These are phyloP conservation scores for Quercus glauca DNA, from an alignment of 306 rosid species.

Conservation along the genomic window DNA sequence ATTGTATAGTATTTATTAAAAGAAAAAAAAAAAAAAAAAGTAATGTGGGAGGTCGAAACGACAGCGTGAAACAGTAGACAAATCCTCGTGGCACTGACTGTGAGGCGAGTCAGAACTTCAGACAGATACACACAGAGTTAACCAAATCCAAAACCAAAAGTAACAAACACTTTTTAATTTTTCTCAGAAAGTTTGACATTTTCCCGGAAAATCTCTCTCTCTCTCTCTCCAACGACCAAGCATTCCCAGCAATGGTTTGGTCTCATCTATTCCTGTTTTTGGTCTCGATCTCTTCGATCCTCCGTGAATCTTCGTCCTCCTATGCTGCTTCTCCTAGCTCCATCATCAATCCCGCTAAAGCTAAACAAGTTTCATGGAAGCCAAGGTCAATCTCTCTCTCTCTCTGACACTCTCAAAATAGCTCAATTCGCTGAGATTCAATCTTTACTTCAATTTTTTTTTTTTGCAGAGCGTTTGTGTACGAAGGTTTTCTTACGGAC, in stretches of 20 bases:
- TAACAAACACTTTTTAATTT: not conserved
- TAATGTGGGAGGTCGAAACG: too few relatives aligned
- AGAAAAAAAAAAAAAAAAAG: too few relatives aligned
- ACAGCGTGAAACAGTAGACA: not conserved
- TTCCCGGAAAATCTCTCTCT: constrained; percentile 14
- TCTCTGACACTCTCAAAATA: not conserved
- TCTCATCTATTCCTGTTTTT: constrained; percentile 26
- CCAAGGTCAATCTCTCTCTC: constrained; percentile 58
- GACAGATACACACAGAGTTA: too few relatives aligned
- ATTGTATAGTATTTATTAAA: too few relatives aligned
- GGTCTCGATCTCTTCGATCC: constrained; percentile 34
- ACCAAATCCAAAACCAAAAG: not conserved
- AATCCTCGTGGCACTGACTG: not conserved
- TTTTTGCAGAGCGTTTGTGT: constrained; percentile 79
- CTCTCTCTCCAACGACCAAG: constrained; percentile 12
- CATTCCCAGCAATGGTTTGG: constrained; percentile 32
- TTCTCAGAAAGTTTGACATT: constrained; percentile 1
- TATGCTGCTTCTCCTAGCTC: constrained; percentile 82
- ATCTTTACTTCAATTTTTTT: not conserved
- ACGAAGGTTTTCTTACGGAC: constrained; percentile 83
- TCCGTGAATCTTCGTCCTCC: constrained; percentile 38
- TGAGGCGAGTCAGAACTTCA: not conserved
- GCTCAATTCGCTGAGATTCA: not conserved
- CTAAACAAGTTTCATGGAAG: constrained; percentile 86
- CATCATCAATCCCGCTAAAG: constrained; percentile 84